These are phyloP conservation scores for Forsythia viridissima DNA, from an alignment of 257 asterid species.

Conservation along the genomic window DNA sequence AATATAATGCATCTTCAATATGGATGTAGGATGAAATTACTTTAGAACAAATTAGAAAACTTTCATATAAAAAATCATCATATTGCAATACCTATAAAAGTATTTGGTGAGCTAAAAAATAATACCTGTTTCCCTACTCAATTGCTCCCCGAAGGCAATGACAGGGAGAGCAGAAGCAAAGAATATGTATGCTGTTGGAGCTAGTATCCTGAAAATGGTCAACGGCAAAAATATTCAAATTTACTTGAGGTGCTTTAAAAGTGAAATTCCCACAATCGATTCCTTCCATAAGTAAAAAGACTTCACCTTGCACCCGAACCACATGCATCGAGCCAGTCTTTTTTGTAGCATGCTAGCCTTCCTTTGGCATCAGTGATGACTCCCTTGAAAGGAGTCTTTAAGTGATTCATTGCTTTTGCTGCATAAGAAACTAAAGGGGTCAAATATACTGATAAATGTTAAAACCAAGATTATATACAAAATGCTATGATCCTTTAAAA, in stretches of 20 bases:
- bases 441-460: not conserved
- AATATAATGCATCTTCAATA: not conserved
- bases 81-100: not conserved
- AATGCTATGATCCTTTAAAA: not conserved
- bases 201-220: constrained; percentile 65
- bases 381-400: constrained; percentile 43
- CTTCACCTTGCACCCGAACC: constrained; percentile 69
- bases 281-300: not conserved
- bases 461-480: not conserved
- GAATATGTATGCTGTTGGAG: constrained; percentile 88
- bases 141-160: constrained; percentile 87
- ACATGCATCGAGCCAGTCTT: constrained; percentile 47
- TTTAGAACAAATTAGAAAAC: not conserved
- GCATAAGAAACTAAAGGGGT: constrained; percentile 17
- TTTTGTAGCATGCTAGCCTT: constrained; percentile 44
- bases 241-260: not conserved
- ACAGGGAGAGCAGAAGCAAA: constrained; percentile 96
- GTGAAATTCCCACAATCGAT: not conserved
- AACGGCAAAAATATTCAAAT: constrained; percentile 20
- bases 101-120: not conserved
- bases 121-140: constrained; percentile 88
- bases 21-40: not conserved
- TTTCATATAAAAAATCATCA: not conserved
- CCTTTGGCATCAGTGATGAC: constrained; percentile 41
- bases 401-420: constrained; percentile 35